phyloP scores from a whole-genome alignment of 495 filamentous ascomycete species.

The Bathelium albidoporum region DNA sequence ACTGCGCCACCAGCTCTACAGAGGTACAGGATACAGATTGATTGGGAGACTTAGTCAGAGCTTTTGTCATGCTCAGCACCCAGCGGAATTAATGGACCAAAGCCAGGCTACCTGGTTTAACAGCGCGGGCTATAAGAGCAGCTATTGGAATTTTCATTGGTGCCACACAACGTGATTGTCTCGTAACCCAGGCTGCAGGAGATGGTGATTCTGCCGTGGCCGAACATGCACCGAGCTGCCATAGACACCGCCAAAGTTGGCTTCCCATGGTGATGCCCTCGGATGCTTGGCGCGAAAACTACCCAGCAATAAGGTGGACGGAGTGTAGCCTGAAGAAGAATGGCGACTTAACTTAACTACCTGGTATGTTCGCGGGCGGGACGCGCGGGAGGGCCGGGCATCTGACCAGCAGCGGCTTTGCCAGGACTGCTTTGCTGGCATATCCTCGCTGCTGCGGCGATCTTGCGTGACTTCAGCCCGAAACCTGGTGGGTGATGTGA shows the following conservation, averaged over 20 bases:
- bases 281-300: neutral
- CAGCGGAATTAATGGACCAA: no score
- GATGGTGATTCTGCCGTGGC: neutral
- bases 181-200: neutral
- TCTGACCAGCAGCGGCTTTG: slow-evolving; percentile 1
- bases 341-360: neutral
- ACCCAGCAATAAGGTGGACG: neutral
- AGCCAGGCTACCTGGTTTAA: no score
- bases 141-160: no score
- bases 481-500: neutral
- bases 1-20: no score
- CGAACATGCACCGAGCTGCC: neutral
- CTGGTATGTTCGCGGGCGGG: neutral
- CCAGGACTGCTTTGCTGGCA: neutral
- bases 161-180: no score
- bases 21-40: no score
- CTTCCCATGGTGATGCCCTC: neutral
- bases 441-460: neutral
- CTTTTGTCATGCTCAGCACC: no score
- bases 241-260: neutral
- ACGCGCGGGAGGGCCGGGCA: slow-evolving; percentile 2
- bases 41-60: no score
- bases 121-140: no score
- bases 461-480: neutral
- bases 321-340: neutral